Conservation (phyloP, 257 asterid genomes). For the Forsythia viridissima region DNA sequence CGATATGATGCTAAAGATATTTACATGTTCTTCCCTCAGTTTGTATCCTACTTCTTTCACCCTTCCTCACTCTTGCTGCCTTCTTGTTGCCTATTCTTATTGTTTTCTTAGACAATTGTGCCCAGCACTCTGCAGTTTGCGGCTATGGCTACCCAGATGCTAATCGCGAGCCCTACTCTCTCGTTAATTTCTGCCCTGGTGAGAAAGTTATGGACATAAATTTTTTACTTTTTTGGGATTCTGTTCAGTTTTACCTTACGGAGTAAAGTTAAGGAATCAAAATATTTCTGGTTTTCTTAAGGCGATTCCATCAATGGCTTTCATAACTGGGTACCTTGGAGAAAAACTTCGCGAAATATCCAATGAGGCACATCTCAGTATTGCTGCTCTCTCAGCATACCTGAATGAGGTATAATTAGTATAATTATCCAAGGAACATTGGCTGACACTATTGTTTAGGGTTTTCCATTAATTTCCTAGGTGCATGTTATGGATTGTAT, state of each 20-base stretch:
- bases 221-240: neutral
- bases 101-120: slow-evolving; percentile 56
- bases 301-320: slow-evolving; percentile 77
- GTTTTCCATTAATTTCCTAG: neutral
- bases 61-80: neutral
- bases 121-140: slow-evolving; percentile 75
- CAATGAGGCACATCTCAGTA: slow-evolving; percentile 60
- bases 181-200: slow-evolving; percentile 77
- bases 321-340: slow-evolving; percentile 69
- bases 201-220: slow-evolving; percentile 26
- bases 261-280: slow-evolving; percentile 12
- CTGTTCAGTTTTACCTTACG: slow-evolving; percentile 4
- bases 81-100: neutral
- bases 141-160: slow-evolving; percentile 86
- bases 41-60: neutral
- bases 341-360: slow-evolving; percentile 78
- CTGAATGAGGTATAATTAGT: slow-evolving; percentile 66
- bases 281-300: slow-evolving; percentile 27
- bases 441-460: neutral
- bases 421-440: neutral
- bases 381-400: slow-evolving; percentile 82
- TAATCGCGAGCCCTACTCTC: slow-evolving; percentile 69
- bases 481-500: neutral
- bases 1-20: neutral
- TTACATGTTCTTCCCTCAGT: neutral